Base-by-base conservation (phyloP, 2,329 filamentous ascomycete species). In the Neoascochyta sp. region DNA sequence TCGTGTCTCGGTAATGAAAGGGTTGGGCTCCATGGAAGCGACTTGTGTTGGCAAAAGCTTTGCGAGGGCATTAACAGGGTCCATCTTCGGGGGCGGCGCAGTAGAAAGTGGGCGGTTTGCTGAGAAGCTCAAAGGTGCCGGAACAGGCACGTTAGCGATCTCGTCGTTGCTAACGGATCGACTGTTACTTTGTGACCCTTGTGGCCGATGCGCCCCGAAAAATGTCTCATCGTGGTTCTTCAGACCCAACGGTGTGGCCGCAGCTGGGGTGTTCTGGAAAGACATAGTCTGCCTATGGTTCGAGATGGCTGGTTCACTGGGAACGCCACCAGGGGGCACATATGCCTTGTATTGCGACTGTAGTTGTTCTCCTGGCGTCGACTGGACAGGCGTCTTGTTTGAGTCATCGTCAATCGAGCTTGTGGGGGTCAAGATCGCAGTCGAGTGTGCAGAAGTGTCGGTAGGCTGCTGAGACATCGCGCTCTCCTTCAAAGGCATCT, bases 181-280 rank as follows among this genome's bases (percentile, higher is more conserved):
- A 22, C 47, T 49, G 1, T 38, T 22, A 23, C 33, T 20, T 22
- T 38, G 42, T 8, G 46, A 28, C 6, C 24, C 29, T 13, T 44
- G 36, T 13, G 43, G 20, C 21, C 32, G 24, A 7, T 39, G 33
- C 3, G 45, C 39, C 1, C 47, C 50, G 22, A 64, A 64, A 41
- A 64, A 64, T 7, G 61, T 57, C 39, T 63, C 59, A 22, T 61
- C 58, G 14, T 50, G 47, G 3, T 43, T 45, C 10, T 51, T 47
- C 20, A 34, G 42, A 7, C 30, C 30, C 4, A 38, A 23, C 2
- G 39, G 31, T 5, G 42, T 33, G 8, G 28, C 27, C 9, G 38
- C 27, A 5, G 36, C 29, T 16, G 50, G 22, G 4, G 34, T 23
- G 18, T 22, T 47, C 2, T 37, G 30, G 16, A 47, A 50, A 6